phyloP scores from a whole-genome alignment of 371 early-diverging fungal species.

The Apophysomyces elegans region DNA sequence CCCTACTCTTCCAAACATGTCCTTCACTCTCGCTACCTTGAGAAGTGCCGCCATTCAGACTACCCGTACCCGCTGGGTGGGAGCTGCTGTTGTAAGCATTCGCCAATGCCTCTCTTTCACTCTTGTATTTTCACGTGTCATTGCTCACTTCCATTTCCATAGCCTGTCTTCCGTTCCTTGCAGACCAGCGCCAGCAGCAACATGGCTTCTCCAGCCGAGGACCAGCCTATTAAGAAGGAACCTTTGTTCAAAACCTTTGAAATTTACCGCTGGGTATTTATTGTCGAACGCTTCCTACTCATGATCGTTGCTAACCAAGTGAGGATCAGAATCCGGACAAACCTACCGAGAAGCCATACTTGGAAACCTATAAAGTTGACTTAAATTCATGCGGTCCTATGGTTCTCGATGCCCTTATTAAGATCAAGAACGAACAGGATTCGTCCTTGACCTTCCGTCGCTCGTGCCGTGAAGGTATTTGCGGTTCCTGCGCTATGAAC shows the following conservation, averaged over 20 bases:
- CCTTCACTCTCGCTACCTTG: slow-evolving; percentile 25
- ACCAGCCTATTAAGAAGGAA: slow-evolving; percentile 46
- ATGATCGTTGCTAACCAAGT: neutral
- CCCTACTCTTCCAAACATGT: slow-evolving; percentile 21
- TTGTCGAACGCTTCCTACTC: neutral
- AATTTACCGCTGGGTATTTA: slow-evolving; percentile 84
- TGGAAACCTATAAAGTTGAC: slow-evolving; percentile 90
- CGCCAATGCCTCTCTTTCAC: neutral
- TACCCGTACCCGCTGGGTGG: slow-evolving; percentile 21
- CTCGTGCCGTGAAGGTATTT: slow-evolving; percentile 82
- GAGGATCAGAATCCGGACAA: slow-evolving; percentile 79
- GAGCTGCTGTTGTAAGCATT: slow-evolving; percentile 28
- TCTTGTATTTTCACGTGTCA: neutral
- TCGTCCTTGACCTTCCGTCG: slow-evolving; percentile 91
- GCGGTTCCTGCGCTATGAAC: slow-evolving; percentile 98
- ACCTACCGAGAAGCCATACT: slow-evolving; percentile 86
- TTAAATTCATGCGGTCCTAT: slow-evolving; percentile 92
- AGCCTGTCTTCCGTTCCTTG: slow-evolving; percentile 49
- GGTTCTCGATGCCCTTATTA: slow-evolving; percentile 93
- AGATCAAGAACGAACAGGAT: slow-evolving; percentile 96
- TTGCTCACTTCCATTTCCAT: slow-evolving; percentile 6
- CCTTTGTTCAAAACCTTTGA: slow-evolving; percentile 75
- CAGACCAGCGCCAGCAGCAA: slow-evolving; percentile 34
- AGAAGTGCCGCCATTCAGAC: slow-evolving; percentile 18
- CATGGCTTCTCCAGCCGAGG: slow-evolving; percentile 41